Conservation (phyloP, 768 basidiomycete genomes). For the Arthromyces matolae region DNA sequence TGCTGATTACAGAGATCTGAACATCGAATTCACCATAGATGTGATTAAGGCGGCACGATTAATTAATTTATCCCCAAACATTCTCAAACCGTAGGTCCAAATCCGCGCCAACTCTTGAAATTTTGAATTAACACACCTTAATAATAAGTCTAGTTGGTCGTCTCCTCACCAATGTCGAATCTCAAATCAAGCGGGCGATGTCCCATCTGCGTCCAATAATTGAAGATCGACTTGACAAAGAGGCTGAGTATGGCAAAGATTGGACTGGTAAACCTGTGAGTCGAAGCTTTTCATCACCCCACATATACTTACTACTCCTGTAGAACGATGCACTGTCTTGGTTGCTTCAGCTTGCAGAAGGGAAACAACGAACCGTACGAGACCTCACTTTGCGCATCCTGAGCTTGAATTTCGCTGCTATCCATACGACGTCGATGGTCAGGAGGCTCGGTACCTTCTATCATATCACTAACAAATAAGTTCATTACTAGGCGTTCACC, state of each 20-base stretch:
- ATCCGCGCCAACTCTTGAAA: background rate
- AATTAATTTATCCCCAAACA: constrained; percentile 36
- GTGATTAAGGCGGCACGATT: constrained; percentile 28
- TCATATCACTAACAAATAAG: background rate
- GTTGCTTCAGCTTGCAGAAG: constrained; percentile 24
- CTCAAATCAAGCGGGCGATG: constrained; percentile 20
- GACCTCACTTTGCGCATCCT: constrained; percentile 21
- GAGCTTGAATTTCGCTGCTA: constrained; percentile 25
- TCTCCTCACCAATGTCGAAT: constrained; percentile 18
- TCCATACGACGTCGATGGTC: constrained; percentile 27
- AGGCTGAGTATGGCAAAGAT: constrained; percentile 28
- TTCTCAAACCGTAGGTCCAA: constrained; percentile 40
- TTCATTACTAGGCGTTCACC: constrained; percentile 31
- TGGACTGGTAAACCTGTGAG: constrained; percentile 34
- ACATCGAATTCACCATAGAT: constrained; percentile 31
- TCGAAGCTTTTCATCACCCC: background rate
- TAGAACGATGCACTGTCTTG: constrained; percentile 27
- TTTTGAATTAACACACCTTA: background rate
- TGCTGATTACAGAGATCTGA: constrained; percentile 35
- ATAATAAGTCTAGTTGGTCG: constrained; percentile 15
- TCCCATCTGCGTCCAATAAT: constrained; percentile 30
- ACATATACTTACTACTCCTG: background rate
- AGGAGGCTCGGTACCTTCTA: background rate
- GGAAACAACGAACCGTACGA: constrained; percentile 16
- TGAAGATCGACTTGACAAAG: constrained; percentile 26